Evolutionary conservation across 2,329 filamentous ascomycete genomes (phyloP).

Genomic region (Acrodontium crateriforme): DNA sequence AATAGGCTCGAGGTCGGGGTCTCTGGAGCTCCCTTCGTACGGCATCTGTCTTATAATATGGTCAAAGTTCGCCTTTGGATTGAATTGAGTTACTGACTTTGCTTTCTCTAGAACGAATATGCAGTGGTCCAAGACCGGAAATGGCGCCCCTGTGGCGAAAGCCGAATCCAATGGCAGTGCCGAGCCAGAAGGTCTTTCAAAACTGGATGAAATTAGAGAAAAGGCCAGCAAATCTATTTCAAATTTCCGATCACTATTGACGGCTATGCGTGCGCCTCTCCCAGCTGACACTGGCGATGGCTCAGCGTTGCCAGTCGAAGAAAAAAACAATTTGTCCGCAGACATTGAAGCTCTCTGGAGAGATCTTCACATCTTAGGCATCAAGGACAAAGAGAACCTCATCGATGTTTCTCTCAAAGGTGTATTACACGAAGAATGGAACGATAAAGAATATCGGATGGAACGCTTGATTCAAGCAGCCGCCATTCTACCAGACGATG

Average conservation of each 20-base stretch:
- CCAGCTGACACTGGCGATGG: slow-evolving; percentile 32
- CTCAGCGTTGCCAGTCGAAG: slow-evolving; percentile 8
- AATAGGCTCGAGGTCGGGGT: no score
- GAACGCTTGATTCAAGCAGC: slow-evolving; percentile 40
- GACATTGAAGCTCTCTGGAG: slow-evolving; percentile 11
- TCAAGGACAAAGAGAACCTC: slow-evolving; percentile 21
- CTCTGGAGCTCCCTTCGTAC: no score
- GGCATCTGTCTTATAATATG: no score
- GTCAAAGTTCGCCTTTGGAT: no score
- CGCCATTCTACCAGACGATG: slow-evolving; percentile 28
- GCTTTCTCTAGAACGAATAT: no score
- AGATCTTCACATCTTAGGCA: slow-evolving; percentile 14
- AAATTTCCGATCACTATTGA: slow-evolving; percentile 16
- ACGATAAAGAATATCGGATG: slow-evolving; percentile 51
- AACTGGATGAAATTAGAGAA: slow-evolving; percentile 13
- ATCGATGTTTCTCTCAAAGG: slow-evolving; percentile 25
- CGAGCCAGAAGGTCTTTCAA: slow-evolving; percentile 10
- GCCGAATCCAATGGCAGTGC: no score
- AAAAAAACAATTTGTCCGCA: no score
- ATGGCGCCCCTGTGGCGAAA: neutral
- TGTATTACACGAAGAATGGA: slow-evolving; percentile 35
- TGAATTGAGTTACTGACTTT: no score
- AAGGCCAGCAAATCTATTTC: slow-evolving; percentile 13
- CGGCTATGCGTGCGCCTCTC: slow-evolving; percentile 19
- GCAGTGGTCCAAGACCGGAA: no score